phyloP scores from a whole-genome alignment of 208 protist genomes.

The Acanthamoeba lenticulata region DNA sequence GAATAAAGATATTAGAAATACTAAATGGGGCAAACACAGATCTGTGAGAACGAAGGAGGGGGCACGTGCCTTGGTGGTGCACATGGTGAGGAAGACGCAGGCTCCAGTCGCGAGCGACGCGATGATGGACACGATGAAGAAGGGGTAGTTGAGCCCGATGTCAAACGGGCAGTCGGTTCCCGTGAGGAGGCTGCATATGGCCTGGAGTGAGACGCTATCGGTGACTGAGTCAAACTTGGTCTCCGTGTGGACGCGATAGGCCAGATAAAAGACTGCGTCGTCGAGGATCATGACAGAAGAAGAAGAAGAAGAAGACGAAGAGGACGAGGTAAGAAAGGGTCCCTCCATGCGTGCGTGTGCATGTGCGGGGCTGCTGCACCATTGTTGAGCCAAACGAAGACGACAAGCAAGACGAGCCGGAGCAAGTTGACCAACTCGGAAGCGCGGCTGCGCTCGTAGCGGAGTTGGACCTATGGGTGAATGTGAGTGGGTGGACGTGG shows the following conservation, averaged over 20 bases:
- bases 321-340: background rate
- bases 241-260: background rate
- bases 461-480: background rate
- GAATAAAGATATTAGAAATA: too few species aligned
- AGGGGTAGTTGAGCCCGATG: background rate
- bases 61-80: background rate
- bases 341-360: background rate
- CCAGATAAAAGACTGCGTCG: background rate
- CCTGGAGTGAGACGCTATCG: background rate
- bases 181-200: background rate
- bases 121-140: background rate
- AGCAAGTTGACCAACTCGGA: background rate
- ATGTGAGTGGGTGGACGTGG: too few species aligned
- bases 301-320: background rate
- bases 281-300: background rate
- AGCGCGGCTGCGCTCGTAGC: background rate
- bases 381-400: background rate
- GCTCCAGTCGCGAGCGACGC: background rate
- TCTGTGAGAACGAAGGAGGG: too few species aligned
- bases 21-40: too few species aligned
- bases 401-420: background rate
- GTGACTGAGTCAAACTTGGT: background rate
- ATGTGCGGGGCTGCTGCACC: background rate
- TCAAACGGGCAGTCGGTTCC: background rate
- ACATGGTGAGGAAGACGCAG: constrained; percentile 50